A percentile compares a stretch with the other conserved stretches of the same genome.
These are phyloP conservation scores for Monosporascus sp. DNA, from an alignment of 2,329 filamentous ascomycete genomes.

Conservation along the genomic window DNA sequence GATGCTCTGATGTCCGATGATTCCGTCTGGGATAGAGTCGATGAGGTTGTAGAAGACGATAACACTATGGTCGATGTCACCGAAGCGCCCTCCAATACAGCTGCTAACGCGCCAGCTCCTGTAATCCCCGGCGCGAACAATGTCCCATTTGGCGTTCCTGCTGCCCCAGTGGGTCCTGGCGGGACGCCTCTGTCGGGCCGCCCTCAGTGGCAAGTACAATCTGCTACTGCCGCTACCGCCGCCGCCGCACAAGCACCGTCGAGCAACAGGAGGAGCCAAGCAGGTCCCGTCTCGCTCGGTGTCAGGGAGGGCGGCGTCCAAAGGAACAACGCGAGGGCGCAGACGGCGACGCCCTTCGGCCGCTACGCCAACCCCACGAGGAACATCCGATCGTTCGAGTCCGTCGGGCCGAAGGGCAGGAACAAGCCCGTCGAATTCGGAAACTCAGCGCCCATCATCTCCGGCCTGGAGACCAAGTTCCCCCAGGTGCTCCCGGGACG, in stretches of 20 bases:
- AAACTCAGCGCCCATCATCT: no score
- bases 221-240: not conserved
- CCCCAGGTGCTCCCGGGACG: not conserved
- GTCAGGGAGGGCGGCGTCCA: not conserved
- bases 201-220: not conserved
- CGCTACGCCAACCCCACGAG: not conserved
- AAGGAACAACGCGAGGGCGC: slow-evolving; percentile 6
- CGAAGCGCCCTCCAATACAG: not conserved
- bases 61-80: not conserved
- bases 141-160: not conserved
- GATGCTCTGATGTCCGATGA: not conserved
- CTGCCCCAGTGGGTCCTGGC: not conserved
- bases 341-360: slow-evolving; percentile 8
- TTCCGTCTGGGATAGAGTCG: not conserved
- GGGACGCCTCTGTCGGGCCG: not conserved
- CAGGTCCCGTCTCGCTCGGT: no score
- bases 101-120: not conserved
- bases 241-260: not conserved
- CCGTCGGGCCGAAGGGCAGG: no score
- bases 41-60: not conserved
- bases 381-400: slow-evolving; percentile 4
- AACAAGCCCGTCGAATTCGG: no score
- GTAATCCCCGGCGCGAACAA: not conserved
- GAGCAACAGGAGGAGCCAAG: no score
- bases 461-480: not conserved